These are phyloP conservation scores for Arachis stenosperma DNA, from an alignment of 306 rosid genomes.

Conservation along the genomic window DNA sequence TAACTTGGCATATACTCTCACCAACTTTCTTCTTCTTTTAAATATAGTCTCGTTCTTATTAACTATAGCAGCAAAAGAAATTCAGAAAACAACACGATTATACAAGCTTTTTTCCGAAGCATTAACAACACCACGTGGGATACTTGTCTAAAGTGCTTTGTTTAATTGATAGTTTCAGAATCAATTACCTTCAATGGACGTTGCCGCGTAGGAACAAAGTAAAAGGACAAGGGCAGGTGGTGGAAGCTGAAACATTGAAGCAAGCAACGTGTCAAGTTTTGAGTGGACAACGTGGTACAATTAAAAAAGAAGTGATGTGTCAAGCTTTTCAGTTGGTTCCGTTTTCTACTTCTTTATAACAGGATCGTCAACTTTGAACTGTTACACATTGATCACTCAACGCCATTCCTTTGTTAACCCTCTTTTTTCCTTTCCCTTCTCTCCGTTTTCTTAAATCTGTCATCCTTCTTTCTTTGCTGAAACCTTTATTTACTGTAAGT, in stretches of 20 bases:
- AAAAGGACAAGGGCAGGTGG: not conserved
- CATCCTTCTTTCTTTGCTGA: not conserved
- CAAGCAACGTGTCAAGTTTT: constrained; percentile 21
- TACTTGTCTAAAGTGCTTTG: not conserved
- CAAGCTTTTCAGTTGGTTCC: not conserved
- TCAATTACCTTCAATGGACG: not conserved
- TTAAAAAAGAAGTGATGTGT: not conserved
- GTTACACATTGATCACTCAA: not conserved
- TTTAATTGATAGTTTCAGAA: not conserved
- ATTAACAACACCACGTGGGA: not conserved
- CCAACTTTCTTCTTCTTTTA: not conserved
- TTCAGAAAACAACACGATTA: no score
- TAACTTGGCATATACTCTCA: not conserved
- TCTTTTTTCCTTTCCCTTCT: not conserved
- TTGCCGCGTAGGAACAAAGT: constrained; percentile 20
- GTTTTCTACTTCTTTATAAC: not conserved
- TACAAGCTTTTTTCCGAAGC: not conserved
- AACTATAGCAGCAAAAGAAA: no score
- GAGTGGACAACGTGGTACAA: constrained; percentile 38
- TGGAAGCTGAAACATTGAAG: not conserved
- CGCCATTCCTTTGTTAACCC: constrained; percentile 3
- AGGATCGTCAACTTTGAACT: not conserved
- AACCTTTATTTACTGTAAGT: not conserved
- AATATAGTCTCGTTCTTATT: not conserved
- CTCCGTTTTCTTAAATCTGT: not conserved